A percentile compares a stretch with the other conserved stretches of the same genome.
Evolutionary conservation across 73 alveolate species (phyloP).

Genomic region (Tetrahymena borealis): DNA sequence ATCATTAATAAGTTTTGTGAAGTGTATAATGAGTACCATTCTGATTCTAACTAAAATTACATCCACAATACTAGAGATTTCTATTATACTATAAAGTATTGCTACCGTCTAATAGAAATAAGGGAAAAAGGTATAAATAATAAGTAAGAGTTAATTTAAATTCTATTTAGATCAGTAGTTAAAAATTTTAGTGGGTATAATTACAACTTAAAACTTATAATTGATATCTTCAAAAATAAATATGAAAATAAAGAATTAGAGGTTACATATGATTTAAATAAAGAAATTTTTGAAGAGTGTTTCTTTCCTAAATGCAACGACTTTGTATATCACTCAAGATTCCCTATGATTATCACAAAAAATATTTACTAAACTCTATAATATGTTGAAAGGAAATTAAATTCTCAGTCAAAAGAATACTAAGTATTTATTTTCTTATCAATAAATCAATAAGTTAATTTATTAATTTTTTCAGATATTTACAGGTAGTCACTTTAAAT

Average conservation of each 20-base stretch:
- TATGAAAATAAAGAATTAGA: not conserved
- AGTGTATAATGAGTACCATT: not conserved
- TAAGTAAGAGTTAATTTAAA: not conserved
- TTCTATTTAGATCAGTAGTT: not conserved
- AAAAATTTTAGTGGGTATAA: not conserved
- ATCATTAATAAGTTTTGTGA: not conserved
- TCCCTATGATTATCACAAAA: not conserved
- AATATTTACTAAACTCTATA: not conserved
- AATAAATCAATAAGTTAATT: not conserved
- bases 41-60: not conserved
- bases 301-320: not conserved
- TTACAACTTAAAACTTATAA: not conserved
- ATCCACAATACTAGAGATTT: not conserved
- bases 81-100: not conserved
- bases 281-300: not conserved
- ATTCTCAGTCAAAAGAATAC: not conserved
- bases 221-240: not conserved
- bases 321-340: not conserved
- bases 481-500: not conserved
- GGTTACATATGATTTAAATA: not conserved
- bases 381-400: not conserved
- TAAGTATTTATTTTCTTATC: not conserved
- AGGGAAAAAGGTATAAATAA: not conserved
- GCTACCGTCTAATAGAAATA: not conserved
- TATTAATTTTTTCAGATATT: too few species aligned